These are phyloP conservation scores for Helotiales sp. DNA, from an alignment of 2,329 filamentous ascomycete species.

Conservation along the genomic window DNA sequence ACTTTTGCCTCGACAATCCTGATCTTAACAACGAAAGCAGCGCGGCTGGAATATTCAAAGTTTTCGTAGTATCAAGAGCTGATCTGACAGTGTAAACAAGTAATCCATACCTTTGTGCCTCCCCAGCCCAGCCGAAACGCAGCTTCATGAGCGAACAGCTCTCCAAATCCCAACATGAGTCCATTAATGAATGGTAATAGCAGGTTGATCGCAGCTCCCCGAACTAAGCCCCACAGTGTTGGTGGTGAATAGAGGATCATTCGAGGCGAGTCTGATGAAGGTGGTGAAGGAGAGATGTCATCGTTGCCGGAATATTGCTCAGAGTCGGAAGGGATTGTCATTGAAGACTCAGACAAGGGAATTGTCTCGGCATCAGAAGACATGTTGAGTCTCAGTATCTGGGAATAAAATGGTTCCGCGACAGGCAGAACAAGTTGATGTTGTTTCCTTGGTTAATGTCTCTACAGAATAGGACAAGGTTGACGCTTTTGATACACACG, in stretches of 20 bases:
- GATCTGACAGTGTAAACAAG: neutral
- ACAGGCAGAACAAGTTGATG: neutral
- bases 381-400: constrained; percentile 41
- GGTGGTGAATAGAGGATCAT: constrained; percentile 88
- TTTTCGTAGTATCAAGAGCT: too few species aligned
- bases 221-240: constrained; percentile 79
- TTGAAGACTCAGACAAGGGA: constrained; percentile 68
- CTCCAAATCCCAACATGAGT: constrained; percentile 96
- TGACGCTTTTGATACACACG: constrained; percentile 10
- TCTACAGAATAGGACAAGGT: neutral
- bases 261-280: constrained; percentile 61
- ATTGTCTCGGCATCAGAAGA: constrained; percentile 50
- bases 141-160: constrained; percentile 93
- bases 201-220: constrained; percentile 94
- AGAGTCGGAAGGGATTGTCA: constrained; percentile 80
- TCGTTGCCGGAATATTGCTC: constrained; percentile 75
- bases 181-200: constrained; percentile 94
- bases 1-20: too few species aligned
- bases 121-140: constrained; percentile 93
- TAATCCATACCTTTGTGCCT: constrained; percentile 75
- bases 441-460: neutral
- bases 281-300: constrained; percentile 59
- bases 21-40: too few species aligned
- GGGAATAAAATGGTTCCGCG: neutral
- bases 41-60: too few species aligned